Base-by-base conservation (phyloP, 257 asterid genomes). In the Prunella vulgaris region DNA sequence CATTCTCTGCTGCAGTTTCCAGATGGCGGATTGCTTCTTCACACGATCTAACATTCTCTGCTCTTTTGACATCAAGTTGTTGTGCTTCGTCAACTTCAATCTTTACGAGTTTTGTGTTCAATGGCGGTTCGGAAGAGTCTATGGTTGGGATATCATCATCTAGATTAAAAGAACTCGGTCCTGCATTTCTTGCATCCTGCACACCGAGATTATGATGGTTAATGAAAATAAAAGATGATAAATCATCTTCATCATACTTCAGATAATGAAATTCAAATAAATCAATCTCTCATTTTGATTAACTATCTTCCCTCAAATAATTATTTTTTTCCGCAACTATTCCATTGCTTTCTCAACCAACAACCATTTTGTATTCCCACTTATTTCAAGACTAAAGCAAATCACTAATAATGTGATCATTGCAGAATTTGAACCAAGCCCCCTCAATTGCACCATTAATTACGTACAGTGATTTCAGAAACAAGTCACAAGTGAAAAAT, bases 1-100 rank as follows among this genome's bases (percentile, higher is more conserved):
- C 82, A 58, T 62, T 76, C 71, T 86, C 88, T 69, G 84, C 79
- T 72, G 86, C 93, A 68, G 72, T 73, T 69, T 87, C 90, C 81
- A 87, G 71, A 71, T 76, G 68, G 53, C 61, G 54, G 73, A 81
- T 18, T 38, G 90, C 89, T 71, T 81, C 86, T 74, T 81, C 83
- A 49, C 84, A 83, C 46, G 72, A 69, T 53, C 42, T 62, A 57
- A 53, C 46, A 5, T 65, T 52, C 65, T 70, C 84, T n/a, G 51
- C 59, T 76, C 60, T 38, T 20, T 69, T 60, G 7, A 22, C 66
- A 68, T 49, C 69, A 53, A 17, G 5, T 18, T 14, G 5, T 18
- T 21, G 20, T 28, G 62, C 49, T 69, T 76, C 70, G 66, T 52
- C 37, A 52, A 69, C 72, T 66, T 58, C 48, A 22, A n/a, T 13